These are phyloP conservation scores for Colletotrichum lini DNA, from an alignment of 2,329 filamentous ascomycete genomes.

Conservation along the genomic window DNA sequence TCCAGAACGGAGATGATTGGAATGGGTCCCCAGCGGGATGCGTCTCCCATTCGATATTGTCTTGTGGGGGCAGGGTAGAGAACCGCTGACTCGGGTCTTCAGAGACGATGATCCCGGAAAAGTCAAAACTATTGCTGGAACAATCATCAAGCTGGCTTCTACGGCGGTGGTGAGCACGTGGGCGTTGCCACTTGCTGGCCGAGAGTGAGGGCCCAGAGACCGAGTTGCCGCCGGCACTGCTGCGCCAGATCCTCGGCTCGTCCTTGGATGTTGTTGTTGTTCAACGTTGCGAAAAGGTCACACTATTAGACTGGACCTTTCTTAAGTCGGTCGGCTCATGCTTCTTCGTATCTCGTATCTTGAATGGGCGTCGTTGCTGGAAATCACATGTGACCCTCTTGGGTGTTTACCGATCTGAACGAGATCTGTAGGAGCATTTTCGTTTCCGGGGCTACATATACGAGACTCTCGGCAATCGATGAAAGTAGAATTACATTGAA, in stretches of 20 bases:
- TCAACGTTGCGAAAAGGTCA: too few relatives aligned
- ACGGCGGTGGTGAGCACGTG: slow-evolving; percentile 15
- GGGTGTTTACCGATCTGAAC: too few relatives aligned
- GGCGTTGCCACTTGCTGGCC: slow-evolving; percentile 3
- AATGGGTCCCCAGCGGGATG: slow-evolving; percentile 2
- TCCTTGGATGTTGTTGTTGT: background rate
- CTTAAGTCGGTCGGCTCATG: too few relatives aligned
- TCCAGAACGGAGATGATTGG: background rate
- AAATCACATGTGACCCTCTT: too few relatives aligned
- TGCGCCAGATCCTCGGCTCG: background rate
- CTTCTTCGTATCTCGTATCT: too few relatives aligned
- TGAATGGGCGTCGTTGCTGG: too few relatives aligned
- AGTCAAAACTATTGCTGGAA: slow-evolving; percentile 15
- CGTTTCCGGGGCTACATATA: too few relatives aligned
- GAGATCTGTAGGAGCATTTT: too few relatives aligned
- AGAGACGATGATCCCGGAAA: background rate
- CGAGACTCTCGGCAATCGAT: too few relatives aligned
- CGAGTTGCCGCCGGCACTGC: background rate
- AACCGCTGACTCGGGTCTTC: slow-evolving; percentile 29
- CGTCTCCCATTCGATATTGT: slow-evolving; percentile 7
- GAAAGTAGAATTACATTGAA: too few relatives aligned
- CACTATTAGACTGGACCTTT: too few relatives aligned
- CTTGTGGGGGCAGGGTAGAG: slow-evolving; percentile 1
- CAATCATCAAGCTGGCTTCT: background rate
- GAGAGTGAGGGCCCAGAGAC: background rate